Percentiles rank a stretch among this genome's conserved stretches.
Evolutionary conservation across 1,284 basidiomycete genomes (phyloP).

Genomic region (Trichosporon ovoides): DNA sequence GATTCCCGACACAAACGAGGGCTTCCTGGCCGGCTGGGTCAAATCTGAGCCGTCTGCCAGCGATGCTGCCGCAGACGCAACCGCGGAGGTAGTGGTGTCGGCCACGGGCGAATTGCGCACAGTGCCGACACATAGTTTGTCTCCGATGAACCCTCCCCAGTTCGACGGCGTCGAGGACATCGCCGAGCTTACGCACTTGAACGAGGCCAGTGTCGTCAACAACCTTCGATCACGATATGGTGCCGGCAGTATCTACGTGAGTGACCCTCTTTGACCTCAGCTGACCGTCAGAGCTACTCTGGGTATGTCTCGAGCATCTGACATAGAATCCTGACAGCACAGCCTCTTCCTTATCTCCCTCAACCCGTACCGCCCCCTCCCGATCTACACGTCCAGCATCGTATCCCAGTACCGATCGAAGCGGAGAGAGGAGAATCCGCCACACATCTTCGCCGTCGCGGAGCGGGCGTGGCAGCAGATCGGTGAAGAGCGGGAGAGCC

Average conservation of each 20-base stretch:
- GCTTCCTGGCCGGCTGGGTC: conserved; percentile 48
- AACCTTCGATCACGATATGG: conserved; percentile 89
- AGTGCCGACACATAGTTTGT: conserved; percentile 70
- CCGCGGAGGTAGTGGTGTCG: conserved; percentile 43
- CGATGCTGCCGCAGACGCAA: conserved; percentile 23
- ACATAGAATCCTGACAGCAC: conserved; percentile 8
- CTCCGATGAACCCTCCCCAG: conserved; percentile 97
- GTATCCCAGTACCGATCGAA: conserved; percentile 88
- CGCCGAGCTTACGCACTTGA: conserved; percentile 94
- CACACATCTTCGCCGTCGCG: conserved; percentile 95
- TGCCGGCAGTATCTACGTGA: conserved; percentile 88
- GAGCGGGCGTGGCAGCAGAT: conserved; percentile 98
- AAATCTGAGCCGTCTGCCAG: conserved; percentile 35
- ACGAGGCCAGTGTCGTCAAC: conserved; percentile 97
- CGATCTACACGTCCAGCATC: conserved; percentile 88
- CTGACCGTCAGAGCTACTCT: conserved; percentile 43
- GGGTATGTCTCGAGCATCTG: conserved; percentile 28
- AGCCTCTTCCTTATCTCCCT: conserved; percentile 84
- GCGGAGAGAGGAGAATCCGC: conserved; percentile 86
- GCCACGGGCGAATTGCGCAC: conserved; percentile 50
- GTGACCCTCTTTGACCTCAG: conserved; percentile 43
- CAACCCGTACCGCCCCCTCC: conserved; percentile 90
- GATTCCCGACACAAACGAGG: conserved; percentile 42
- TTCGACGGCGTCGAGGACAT: conserved; percentile 98
- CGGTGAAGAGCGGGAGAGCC: conserved; percentile 94